A percentile compares a stretch with the other conserved stretches of the same genome.
phyloP scores from a whole-genome alignment of 2,329 filamentous ascomycete genomes.

The Aureobasidium mangrovei region DNA sequence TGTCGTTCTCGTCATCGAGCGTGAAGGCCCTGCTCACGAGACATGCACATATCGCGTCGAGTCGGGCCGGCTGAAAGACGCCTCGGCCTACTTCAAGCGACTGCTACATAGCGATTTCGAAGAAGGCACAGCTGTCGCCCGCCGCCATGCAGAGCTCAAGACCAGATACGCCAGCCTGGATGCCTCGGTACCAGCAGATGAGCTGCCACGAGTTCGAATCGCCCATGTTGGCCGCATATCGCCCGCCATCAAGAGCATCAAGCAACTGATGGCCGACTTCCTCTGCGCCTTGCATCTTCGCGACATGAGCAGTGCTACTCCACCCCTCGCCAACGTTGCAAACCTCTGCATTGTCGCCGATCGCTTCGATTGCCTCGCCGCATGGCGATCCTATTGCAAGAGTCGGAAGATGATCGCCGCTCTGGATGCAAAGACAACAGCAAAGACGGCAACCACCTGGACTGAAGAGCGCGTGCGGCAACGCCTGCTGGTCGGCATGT shows the following conservation, averaged over 20 bases:
- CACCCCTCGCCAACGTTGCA: slow-evolving; percentile 54
- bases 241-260: slow-evolving; percentile 49
- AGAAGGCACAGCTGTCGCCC: slow-evolving; percentile 50
- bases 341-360: slow-evolving; percentile 64
- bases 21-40: slow-evolving; percentile 47
- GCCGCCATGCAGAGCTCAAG: slow-evolving; percentile 43
- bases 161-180: slow-evolving; percentile 37
- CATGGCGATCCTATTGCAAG: slow-evolving; percentile 48
- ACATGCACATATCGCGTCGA: slow-evolving; percentile 55
- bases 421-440: slow-evolving; percentile 36
- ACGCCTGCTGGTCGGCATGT: slow-evolving; percentile 57
- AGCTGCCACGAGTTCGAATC: slow-evolving; percentile 57
- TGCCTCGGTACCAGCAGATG: slow-evolving; percentile 38
- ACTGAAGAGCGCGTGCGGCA: slow-evolving; percentile 60
- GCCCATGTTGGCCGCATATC: slow-evolving; percentile 62
- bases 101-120: slow-evolving; percentile 57
- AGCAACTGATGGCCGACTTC: slow-evolving; percentile 51
- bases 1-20: slow-evolving; percentile 56
- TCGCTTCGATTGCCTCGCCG: slow-evolving; percentile 56
- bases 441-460: slow-evolving; percentile 28
- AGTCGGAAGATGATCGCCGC: slow-evolving; percentile 34
- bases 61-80: slow-evolving; percentile 46
- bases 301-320: slow-evolving; percentile 33
- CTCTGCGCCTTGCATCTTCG: slow-evolving; percentile 55
- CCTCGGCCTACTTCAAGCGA: slow-evolving; percentile 62